Percentiles rank a stretch among this genome's conserved stretches.
Evolutionary conservation across 768 basidiomycete species (phyloP).

Genomic region (Tricholomella constricta): DNA sequence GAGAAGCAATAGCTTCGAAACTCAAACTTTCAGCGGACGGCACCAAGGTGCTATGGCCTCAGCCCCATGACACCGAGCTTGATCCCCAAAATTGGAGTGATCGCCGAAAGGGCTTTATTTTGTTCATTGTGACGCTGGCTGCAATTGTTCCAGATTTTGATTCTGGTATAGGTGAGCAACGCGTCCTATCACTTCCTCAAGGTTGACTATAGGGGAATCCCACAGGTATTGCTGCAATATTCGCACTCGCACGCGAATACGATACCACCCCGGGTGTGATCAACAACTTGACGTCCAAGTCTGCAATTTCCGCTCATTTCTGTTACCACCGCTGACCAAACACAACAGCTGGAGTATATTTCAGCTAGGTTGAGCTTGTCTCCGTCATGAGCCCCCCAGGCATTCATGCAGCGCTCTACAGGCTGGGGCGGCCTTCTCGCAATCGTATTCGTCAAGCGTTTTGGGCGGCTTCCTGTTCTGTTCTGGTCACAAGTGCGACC

Average conservation of each 20-base stretch:
- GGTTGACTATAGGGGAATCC: background rate
- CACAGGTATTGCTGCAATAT: constrained; percentile 57
- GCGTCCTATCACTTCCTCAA: background rate
- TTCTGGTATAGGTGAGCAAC: constrained; percentile 48
- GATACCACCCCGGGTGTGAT: constrained; percentile 51
- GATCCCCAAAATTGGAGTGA: constrained; percentile 49
- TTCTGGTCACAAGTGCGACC: constrained; percentile 55
- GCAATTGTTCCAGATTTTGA: constrained; percentile 64
- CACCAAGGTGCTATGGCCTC: constrained; percentile 61
- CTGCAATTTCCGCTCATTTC: background rate
- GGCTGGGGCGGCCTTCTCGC: constrained; percentile 51
- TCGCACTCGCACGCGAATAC: constrained; percentile 55
- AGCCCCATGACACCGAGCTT: constrained; percentile 43
- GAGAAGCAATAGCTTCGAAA: constrained; percentile 47
- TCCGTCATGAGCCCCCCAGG: background rate
- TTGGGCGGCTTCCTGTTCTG: constrained; percentile 59
- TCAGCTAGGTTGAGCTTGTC: constrained; percentile 37
- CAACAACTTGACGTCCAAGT: constrained; percentile 58
- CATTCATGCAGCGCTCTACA: constrained; percentile 5
- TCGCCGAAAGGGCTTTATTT: constrained; percentile 46
- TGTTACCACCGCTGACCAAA: background rate
- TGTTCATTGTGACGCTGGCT: constrained; percentile 56
- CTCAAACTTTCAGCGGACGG: constrained; percentile 56
- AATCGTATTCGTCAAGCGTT: constrained; percentile 52
- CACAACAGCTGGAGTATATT: constrained; percentile 56